phyloP scores from a whole-genome alignment of 306 rosid species.

The Trifolium fragiferum region DNA sequence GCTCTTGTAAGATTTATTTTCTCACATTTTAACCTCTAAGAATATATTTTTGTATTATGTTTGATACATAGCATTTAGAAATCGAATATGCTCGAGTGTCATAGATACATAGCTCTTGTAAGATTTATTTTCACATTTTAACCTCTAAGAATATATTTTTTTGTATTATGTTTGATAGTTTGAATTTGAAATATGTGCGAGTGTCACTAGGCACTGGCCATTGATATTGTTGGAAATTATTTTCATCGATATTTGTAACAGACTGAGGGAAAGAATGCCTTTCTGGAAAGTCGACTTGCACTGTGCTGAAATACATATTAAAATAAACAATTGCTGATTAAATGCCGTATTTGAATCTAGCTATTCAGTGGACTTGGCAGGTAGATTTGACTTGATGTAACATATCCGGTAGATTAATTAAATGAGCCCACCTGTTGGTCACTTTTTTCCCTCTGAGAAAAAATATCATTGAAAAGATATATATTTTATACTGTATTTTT shows the following conservation, averaged over 20 bases:
- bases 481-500: background rate
- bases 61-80: conserved; percentile 13
- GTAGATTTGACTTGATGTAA: background rate
- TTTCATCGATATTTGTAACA: background rate
- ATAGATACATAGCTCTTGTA: background rate
- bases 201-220: background rate
- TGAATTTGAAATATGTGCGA: background rate
- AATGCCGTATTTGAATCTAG: conserved; percentile 10
- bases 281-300: conserved; percentile 25
- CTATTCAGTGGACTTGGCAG: conserved; percentile 1
- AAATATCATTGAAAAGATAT: background rate
- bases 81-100: conserved; percentile 1
- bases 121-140: too few species aligned
- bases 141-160: background rate
- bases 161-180: conserved; percentile 20
- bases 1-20: conserved; percentile 12
- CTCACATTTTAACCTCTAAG: conserved; percentile 5
- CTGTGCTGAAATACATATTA: conserved; percentile 22
- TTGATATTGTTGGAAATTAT: conserved; percentile 11
- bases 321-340: background rate
- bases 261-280: conserved; percentile 17
- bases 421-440: background rate
- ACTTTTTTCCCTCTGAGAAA: background rate
- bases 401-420: background rate
- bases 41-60: conserved; percentile 15